A percentile compares a stretch with the other conserved stretches of the same genome.
Evolutionary conservation across 345 rosid species (phyloP).

Genomic region (Lumnitzera littorea): DNA sequence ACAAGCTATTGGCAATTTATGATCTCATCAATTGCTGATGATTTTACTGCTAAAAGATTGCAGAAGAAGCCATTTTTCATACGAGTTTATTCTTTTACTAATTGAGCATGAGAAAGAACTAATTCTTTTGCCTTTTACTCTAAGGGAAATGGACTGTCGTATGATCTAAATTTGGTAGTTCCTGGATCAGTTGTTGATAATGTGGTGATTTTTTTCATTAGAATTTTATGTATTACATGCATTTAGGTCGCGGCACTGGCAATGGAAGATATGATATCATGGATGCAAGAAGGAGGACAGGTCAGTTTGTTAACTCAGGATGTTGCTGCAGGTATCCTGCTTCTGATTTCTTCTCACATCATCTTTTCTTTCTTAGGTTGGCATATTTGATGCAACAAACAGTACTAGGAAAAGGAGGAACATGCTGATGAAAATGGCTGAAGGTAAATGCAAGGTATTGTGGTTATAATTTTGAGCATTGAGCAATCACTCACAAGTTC

Average conservation of each 20-base stretch:
- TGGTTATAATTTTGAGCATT: background rate
- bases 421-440: conserved; percentile 99
- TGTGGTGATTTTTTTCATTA: conserved; percentile 37
- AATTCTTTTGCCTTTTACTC: no score
- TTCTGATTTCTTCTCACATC: conserved; percentile 4
- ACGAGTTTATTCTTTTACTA: no score
- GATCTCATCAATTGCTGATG: no score
- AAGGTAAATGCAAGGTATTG: conserved; percentile 96
- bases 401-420: conserved; percentile 79
- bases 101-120: no score
- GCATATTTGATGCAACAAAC: conserved; percentile 98
- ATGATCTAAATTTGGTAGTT: background rate
- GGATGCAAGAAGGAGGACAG: conserved; percentile 99
- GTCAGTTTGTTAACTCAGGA: conserved; percentile 34
- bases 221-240: conserved; percentile 76
- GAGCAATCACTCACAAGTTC: background rate
- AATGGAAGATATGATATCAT: conserved; percentile 98
- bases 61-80: background rate
- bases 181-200: background rate
- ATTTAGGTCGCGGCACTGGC: conserved; percentile 99
- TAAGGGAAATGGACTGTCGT: background rate
- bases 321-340: background rate
- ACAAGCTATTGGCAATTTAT: no score
- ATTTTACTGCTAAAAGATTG: background rate
- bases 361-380: conserved; percentile 51